Evolutionary conservation across 805 yeast genomes (phyloP), one percentile per base, ranked within the genome.

Genomic region (Ascoidea tarda): DNA sequence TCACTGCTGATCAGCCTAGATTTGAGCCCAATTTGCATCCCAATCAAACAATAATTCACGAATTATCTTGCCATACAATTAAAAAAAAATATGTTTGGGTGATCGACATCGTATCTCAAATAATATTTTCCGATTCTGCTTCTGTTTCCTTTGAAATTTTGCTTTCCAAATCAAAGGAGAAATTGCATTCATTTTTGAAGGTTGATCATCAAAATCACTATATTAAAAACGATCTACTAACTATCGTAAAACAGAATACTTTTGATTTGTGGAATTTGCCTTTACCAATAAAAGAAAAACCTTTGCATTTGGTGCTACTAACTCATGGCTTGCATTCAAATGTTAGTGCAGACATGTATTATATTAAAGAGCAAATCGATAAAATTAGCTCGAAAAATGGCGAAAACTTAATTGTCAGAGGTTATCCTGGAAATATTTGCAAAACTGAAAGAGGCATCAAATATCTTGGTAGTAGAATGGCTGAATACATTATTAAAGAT

Each of bases 301-400:
- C 82, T 10, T 71, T 75, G 4, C 95, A 86, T 66, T 68, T 86
- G 55, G 87, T 85, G 16, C 65, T 86, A 0, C 62, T 85, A 46
- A 82, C 90, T 0, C 95, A 86, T 65, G 95, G 95, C 0, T 66
- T 86, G 46, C 90, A 84, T 63, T 82, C 91, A 1, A 86, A 86
- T 61, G 77, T 81, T 0, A 75, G 86, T 1, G 81, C 89, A 1
- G 95, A 86, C 63, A 75, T 86, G 86, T 69, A 77, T 38, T 85
- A 82, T 58, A 60, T 86, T 49, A 85, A 83, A 59, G 93, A 86
- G 58, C 77, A 77, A 56, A 74, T 84, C 5, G 87, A 82, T 57
- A 61, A 63, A 21, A 60, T 59, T 50, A 67, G 74, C 0, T 62
- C 59, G 6, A 59, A 59, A 4, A 49, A 55, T 2, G 51, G 60